Evolutionary conservation across 805 yeast species (phyloP).

Genomic region (Priceomyces medius): DNA sequence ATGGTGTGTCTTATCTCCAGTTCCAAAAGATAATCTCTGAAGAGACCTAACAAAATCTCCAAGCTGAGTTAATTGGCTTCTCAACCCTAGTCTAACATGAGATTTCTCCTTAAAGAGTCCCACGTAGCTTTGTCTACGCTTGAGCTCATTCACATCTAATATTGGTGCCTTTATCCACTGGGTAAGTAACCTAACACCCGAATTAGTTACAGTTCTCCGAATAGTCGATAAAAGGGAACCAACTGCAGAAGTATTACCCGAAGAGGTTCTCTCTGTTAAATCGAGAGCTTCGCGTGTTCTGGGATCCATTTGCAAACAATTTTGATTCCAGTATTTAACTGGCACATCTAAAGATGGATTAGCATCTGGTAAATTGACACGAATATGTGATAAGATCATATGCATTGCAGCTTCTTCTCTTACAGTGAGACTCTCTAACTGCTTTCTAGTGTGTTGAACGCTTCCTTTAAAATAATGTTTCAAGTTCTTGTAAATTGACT

Average conservation of each 20-base stretch:
- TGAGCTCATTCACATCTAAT: conserved; percentile 54
- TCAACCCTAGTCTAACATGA: conserved; percentile 21
- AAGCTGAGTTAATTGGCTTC: conserved; percentile 41
- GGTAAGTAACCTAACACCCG: conserved; percentile 77
- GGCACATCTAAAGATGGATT: conserved; percentile 69
- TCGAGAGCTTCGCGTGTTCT: conserved; percentile 78
- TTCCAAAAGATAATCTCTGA: conserved; percentile 44
- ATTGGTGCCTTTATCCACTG: conserved; percentile 85
- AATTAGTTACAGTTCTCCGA: conserved; percentile 70
- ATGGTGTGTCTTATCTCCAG: conserved; percentile 33
- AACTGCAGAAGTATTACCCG: conserved; percentile 48
- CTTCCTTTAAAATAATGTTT: conserved; percentile 32
- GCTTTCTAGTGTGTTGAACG: conserved; percentile 35
- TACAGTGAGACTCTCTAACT: conserved; percentile 27
- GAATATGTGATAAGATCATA: conserved; percentile 61
- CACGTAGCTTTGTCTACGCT: conserved; percentile 45
- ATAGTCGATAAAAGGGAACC: conserved; percentile 76
- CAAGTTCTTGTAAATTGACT: conserved; percentile 28
- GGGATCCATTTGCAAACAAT: conserved; percentile 74
- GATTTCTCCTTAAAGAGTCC: conserved; percentile 25
- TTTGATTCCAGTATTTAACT: conserved; percentile 47
- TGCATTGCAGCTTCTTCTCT: conserved; percentile 63
- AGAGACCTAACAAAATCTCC: conserved; percentile 61
- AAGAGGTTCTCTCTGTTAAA: conserved; percentile 51
- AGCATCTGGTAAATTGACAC: conserved; percentile 69